Base-by-base conservation (phyloP, 345 rosid genomes). In the Camelina sativa region DNA sequence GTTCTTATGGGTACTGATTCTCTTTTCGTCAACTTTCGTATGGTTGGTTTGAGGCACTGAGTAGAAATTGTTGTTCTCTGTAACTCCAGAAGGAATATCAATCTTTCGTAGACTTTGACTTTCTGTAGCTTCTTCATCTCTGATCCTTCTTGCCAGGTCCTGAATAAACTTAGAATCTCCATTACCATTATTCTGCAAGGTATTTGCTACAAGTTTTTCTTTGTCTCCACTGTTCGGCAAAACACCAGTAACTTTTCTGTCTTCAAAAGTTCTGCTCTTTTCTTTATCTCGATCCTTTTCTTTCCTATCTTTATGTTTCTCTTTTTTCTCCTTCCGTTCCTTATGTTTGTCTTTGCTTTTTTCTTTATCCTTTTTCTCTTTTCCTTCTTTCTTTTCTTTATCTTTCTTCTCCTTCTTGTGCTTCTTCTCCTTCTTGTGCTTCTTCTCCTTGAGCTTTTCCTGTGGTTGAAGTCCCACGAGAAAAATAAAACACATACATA, bases 381-480 rank as follows among this genome's bases (percentile, higher is more conserved):
- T 82, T 58, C 83, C 82, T 62, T 80, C 83, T 54, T 72, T 84
- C 81, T 82, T 83, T 51, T 82, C 87, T 62, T 74, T 86, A 55
- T 82, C 85, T 61, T 83, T 84, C 69, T 66, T 77, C 57, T 87
- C 89, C 71, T 38, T 84, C 67, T 85, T 85, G 71, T 76, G 83
- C 48, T 76, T 87, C 71, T 83, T 85, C 74, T 86, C 89, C 79
- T 80, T 84, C 67, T 85, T 85, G 71, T 76, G 83, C 48, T 76
- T 87, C 71, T 83, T 85, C 74, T 86, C 89, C 79, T 80, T 84
- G 55, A 62, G 69, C 54, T 80, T 87, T 80, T 82, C 90, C 92
- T 88, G 83, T 48, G 44, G 54, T 74, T 25, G 28, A 23, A 28
- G 50, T 40, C 22, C 67, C 53, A 48, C n/a, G 50, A 19, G 53